Evolutionary conservation across 805 yeast species (phyloP).

Genomic region (Metschnikowia similis): DNA sequence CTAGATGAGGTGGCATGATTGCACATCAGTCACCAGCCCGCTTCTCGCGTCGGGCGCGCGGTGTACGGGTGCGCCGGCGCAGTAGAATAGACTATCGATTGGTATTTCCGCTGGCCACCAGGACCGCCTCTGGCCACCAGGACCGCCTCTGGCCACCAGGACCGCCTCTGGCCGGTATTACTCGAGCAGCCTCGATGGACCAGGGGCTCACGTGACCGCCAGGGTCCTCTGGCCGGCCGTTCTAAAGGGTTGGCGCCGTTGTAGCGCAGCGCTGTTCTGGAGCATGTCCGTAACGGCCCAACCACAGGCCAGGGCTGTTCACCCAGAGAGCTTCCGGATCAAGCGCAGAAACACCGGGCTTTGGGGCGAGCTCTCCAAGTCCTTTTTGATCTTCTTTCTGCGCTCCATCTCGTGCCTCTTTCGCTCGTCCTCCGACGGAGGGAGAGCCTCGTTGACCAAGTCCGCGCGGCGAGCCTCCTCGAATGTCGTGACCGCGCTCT

Average conservation of each 20-base stretch:
- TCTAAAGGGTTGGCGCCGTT: no score
- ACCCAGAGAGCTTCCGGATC: constrained; percentile 32
- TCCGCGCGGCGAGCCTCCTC: constrained; percentile 83
- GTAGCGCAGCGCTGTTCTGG: no score
- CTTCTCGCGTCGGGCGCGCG: constrained; percentile 5
- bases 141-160: no score
- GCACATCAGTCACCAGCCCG: not conserved
- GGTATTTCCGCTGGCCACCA: not conserved
- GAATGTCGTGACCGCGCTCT: constrained; percentile 62
- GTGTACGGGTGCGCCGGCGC: not conserved
- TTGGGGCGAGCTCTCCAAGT: constrained; percentile 26
- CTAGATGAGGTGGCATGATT: not conserved
- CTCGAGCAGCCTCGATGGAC: no score
- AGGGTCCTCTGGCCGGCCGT: no score
- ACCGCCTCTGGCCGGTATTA: no score
- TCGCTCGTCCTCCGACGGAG: constrained; percentile 68
- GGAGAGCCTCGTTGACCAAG: constrained; percentile 78
- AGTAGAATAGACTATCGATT: not conserved
- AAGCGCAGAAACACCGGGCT: constrained; percentile 38
- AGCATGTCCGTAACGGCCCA: no score
- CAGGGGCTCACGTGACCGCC: no score
- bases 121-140: no score
- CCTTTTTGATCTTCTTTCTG: constrained; percentile 38
- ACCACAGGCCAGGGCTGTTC: not conserved
- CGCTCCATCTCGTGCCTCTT: constrained; percentile 43